Conservation (phyloP, 345 rosid genomes). For the Eucalyptus regnans region DNA sequence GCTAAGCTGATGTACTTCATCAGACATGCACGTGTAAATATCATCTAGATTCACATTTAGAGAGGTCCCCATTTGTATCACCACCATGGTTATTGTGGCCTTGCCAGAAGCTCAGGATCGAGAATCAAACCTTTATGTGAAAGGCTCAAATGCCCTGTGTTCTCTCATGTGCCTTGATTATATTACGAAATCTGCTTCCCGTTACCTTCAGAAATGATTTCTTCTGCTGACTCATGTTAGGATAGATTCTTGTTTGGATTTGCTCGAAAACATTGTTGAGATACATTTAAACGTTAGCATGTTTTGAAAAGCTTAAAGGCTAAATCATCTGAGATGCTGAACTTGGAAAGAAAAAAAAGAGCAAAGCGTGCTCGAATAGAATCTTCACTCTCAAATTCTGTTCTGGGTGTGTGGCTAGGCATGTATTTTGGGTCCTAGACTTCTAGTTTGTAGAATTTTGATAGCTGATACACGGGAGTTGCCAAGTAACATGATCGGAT, state of each 20-base stretch:
- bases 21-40: not conserved
- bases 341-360: not conserved
- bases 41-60: not conserved
- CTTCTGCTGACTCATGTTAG: not conserved
- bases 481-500: not conserved
- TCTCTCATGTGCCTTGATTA: not conserved
- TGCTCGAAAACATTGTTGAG: not conserved
- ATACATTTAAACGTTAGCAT: not conserved
- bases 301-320: not conserved
- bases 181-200: not conserved
- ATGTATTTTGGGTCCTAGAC: not conserved
- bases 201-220: not conserved
- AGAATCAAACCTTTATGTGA: not conserved
- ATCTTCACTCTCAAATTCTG: not conserved
- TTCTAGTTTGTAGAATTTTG: not conserved
- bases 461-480: not conserved
- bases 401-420: not conserved
- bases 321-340: not conserved
- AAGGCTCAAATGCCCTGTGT: too few species aligned
- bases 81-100: not conserved
- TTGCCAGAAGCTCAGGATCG: not conserved
- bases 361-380: not conserved
- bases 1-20: not conserved
- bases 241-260: not conserved
- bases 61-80: not conserved